These are phyloP conservation scores for Aspergillus quadrilineatus DNA, from an alignment of 2,329 filamentous ascomycete genomes.

Conservation along the genomic window DNA sequence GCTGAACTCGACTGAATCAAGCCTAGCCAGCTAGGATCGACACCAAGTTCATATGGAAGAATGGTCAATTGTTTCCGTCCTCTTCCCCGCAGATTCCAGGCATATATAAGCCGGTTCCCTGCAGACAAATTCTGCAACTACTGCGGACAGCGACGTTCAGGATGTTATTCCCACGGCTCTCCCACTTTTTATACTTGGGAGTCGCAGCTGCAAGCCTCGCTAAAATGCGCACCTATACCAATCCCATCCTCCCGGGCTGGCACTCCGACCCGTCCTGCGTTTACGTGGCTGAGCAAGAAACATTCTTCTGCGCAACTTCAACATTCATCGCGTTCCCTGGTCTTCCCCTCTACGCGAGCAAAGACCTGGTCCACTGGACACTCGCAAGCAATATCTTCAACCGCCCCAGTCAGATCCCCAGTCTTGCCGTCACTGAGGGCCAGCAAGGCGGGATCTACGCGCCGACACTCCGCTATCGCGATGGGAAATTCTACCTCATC, in stretches of 20 bases:
- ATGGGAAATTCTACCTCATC: slow-evolving; percentile 44
- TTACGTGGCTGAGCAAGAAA: slow-evolving; percentile 38
- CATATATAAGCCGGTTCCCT: not conserved
- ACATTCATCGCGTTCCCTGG: slow-evolving; percentile 49
- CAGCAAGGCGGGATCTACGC: slow-evolving; percentile 43
- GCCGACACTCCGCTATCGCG: slow-evolving; percentile 40
- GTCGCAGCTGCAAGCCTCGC: not conserved
- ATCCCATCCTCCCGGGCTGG: slow-evolving; percentile 50
- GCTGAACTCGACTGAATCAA: not conserved
- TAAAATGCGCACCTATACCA: slow-evolving; percentile 21
- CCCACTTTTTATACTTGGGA: not conserved
- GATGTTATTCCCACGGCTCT: too few species aligned
- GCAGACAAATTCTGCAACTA: not conserved
- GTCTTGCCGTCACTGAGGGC: slow-evolving; percentile 22
- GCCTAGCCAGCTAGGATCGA: not conserved
- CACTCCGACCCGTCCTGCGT: slow-evolving; percentile 50
- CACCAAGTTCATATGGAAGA: not conserved
- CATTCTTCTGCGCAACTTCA: slow-evolving; percentile 48
- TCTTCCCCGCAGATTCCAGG: not conserved
- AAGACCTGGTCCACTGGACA: slow-evolving; percentile 36
- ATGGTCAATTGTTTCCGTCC: not conserved
- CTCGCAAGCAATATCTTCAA: slow-evolving; percentile 25
- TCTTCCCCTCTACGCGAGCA: slow-evolving; percentile 46
- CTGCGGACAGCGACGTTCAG: too few species aligned
- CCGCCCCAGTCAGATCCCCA: slow-evolving; percentile 37